A percentile compares a stretch with the other conserved stretches of the same genome.
phyloP scores from a whole-genome alignment of 192 early-diverging fungal species.

The Podila verticillata region DNA sequence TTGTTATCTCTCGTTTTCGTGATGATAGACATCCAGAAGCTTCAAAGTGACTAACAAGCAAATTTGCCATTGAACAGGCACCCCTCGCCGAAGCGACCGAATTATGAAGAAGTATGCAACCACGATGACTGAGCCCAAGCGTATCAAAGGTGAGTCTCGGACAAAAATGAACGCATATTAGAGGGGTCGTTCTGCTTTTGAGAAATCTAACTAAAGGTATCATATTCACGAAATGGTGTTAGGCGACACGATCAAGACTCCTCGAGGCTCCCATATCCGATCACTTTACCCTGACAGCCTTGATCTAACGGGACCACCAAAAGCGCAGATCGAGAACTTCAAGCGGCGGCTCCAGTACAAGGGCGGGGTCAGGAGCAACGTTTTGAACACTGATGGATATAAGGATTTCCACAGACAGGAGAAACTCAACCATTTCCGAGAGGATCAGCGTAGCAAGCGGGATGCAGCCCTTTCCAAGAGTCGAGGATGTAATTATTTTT shows the following conservation, averaged over 20 bases:
- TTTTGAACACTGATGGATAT: slow-evolving; percentile 27
- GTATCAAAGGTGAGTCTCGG: neutral
- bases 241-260: slow-evolving; percentile 37
- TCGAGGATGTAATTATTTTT: slow-evolving; percentile 27
- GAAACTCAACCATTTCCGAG: slow-evolving; percentile 26
- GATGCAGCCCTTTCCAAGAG: slow-evolving; percentile 35
- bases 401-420: slow-evolving; percentile 26
- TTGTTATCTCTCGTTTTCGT: too few species aligned
- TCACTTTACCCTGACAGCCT: slow-evolving; percentile 18
- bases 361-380: slow-evolving; percentile 24
- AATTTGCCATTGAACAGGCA: neutral
- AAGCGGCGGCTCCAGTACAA: slow-evolving; percentile 46
- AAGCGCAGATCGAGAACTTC: slow-evolving; percentile 32
- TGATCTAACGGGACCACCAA: slow-evolving; percentile 7
- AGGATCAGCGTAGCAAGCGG: slow-evolving; percentile 36
- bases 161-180: neutral
- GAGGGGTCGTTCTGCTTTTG: neutral
- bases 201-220: neutral
- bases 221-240: neutral
- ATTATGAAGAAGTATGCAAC: slow-evolving; percentile 19
- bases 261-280: slow-evolving; percentile 37
- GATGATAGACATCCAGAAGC: neutral
- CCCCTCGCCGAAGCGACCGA: slow-evolving; percentile 31
- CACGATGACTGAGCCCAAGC: slow-evolving; percentile 16
- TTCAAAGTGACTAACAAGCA: neutral